A percentile compares a stretch with the other conserved stretches of the same genome.
Conservation (phyloP, 1,284 basidiomycete genomes). For the Sphagnurus paluster region DNA sequence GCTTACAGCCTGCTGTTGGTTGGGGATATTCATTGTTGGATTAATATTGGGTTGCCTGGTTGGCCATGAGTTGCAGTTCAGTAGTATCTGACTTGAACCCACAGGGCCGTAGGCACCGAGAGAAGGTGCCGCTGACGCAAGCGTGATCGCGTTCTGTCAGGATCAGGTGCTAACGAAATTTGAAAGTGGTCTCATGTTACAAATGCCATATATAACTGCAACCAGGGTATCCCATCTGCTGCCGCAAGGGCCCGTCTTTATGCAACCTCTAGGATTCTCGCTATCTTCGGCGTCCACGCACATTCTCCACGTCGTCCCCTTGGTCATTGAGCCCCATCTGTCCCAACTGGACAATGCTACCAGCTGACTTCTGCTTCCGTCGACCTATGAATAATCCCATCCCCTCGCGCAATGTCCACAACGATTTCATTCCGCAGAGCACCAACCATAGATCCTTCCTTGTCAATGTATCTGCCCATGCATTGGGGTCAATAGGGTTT, state of each 20-base stretch:
- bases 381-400: constrained; percentile 7
- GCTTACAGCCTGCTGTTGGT: no score
- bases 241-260: constrained; percentile 1
- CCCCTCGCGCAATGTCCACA: constrained; percentile 14
- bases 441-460: constrained; percentile 25
- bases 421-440: constrained; percentile 5
- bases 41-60: no score
- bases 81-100: no score
- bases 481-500: constrained; percentile 38
- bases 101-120: no score
- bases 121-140: constrained; percentile 8
- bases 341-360: constrained; percentile 11
- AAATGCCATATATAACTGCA: constrained; percentile 9
- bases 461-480: constrained; percentile 37
- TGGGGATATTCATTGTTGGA: no score
- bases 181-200: constrained; percentile 35
- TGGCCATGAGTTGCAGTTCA: no score
- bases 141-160: constrained; percentile 7
- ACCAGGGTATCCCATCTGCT: constrained; percentile 2
- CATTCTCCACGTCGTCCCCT: not conserved
- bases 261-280: constrained; percentile 7
- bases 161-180: constrained; percentile 12
- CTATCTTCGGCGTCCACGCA: not conserved
- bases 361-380: constrained; percentile 13
- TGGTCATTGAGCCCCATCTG: not conserved